These are phyloP conservation scores for Fusarium falciforme DNA, from an alignment of 2,329 filamentous ascomycete genomes.

Conservation along the genomic window DNA sequence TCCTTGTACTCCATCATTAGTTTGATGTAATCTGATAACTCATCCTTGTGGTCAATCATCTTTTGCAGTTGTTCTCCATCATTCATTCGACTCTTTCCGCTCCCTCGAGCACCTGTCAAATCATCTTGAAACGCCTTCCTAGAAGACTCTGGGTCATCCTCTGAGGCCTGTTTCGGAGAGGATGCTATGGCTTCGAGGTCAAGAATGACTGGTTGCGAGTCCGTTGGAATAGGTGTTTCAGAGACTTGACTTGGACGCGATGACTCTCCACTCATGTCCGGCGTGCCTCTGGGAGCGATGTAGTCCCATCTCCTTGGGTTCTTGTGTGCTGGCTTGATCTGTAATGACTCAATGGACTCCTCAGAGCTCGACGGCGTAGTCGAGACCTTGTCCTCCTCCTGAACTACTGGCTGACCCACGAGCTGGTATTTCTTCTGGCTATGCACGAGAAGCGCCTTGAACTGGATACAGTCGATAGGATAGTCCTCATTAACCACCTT, in stretches of 20 bases:
- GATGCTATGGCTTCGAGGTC: slow-evolving; percentile 27
- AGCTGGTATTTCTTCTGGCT: slow-evolving; percentile 70
- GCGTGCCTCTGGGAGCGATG: slow-evolving; percentile 53
- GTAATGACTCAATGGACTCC: slow-evolving; percentile 53
- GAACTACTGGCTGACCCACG: slow-evolving; percentile 56
- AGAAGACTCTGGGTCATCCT: background rate
- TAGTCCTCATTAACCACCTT: slow-evolving; percentile 76
- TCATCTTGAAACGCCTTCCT: background rate
- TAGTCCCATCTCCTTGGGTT: slow-evolving; percentile 54
- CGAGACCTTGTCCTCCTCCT: background rate
- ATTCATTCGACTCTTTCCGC: background rate
- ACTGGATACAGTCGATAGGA: slow-evolving; percentile 74
- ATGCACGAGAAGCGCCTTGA: slow-evolving; percentile 67
- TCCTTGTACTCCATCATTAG: slow-evolving; percentile 70
- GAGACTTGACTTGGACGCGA: slow-evolving; percentile 33
- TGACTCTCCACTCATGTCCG: slow-evolving; percentile 49
- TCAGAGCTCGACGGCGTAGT: slow-evolving; percentile 19
- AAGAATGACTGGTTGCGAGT: slow-evolving; percentile 44
- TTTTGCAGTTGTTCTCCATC: background rate
- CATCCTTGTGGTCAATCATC: slow-evolving; percentile 54
- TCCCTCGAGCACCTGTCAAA: background rate
- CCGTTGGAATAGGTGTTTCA: slow-evolving; percentile 29
- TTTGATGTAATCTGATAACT: slow-evolving; percentile 72
- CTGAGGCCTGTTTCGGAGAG: background rate
- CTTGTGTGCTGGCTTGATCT: slow-evolving; percentile 60